These are phyloP conservation scores for Zalerion maritima DNA, from an alignment of 495 filamentous ascomycete species.

Conservation along the genomic window DNA sequence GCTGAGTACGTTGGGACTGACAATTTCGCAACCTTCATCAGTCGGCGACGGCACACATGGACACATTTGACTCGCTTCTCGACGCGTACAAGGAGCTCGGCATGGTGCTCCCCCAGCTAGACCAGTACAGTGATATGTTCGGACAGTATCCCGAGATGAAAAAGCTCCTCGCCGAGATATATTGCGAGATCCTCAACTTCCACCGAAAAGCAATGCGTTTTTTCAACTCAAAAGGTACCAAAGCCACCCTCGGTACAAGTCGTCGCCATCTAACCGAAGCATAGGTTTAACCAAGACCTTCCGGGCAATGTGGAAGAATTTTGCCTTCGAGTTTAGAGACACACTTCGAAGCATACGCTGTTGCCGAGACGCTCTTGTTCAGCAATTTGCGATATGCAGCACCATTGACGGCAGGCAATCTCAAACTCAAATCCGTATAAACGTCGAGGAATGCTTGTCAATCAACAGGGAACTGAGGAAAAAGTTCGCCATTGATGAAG, in stretches of 20 bases:
- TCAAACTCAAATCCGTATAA: too few species aligned
- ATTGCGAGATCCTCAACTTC: constrained; percentile 31
- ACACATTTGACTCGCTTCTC: constrained; percentile 25
- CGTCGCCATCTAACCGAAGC: constrained; percentile 1
- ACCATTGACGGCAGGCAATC: too few species aligned
- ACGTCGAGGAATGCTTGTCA: too few species aligned
- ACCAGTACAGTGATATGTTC: constrained; percentile 20
- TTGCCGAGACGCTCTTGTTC: too few species aligned
- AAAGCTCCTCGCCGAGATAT: constrained; percentile 21
- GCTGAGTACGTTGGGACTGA: too few species aligned
- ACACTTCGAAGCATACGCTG: too few species aligned
- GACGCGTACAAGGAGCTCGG: constrained; percentile 29
- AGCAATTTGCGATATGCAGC: too few species aligned
- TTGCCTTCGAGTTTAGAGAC: too few species aligned
- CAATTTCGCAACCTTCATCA: constrained; percentile 4
- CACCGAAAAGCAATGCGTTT: constrained; percentile 21
- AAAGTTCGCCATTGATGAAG: too few species aligned
- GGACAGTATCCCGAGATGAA: constrained; percentile 12
- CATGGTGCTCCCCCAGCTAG: constrained; percentile 20
- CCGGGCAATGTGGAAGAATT: constrained; percentile 25
- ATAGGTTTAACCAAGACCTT: constrained; percentile 21
- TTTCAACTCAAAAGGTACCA: too few species aligned
- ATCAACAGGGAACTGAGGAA: too few species aligned
- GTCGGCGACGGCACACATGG: constrained; percentile 16
- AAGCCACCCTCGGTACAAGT: background rate